Percentiles rank a stretch among this genome's conserved stretches.
These are phyloP conservation scores for Ilex asprella DNA, from an alignment of 257 asterid genomes.

Conservation along the genomic window DNA sequence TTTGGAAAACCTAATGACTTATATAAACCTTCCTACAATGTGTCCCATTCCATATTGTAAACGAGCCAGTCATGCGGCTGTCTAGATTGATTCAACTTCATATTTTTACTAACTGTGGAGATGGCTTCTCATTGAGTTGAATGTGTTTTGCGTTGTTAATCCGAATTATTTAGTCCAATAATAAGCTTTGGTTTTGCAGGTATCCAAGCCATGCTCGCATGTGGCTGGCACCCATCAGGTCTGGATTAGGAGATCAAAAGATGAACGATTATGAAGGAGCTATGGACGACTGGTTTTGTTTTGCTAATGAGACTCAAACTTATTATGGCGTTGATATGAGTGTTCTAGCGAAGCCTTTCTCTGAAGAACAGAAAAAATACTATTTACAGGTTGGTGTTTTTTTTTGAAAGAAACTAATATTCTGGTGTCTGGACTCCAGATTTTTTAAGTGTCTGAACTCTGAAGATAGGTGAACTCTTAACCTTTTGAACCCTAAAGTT, in stretches of 20 bases:
- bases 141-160: too few species aligned
- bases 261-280: slow-evolving; percentile 52
- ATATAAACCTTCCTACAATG: too few species aligned
- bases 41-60: too few species aligned
- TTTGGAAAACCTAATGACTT: too few species aligned
- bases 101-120: too few species aligned
- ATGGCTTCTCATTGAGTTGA: too few species aligned
- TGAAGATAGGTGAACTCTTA: too few species aligned
- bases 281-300: slow-evolving; percentile 68
- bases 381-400: slow-evolving; percentile 63
- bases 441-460: too few species aligned
- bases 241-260: slow-evolving; percentile 68
- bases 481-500: too few species aligned
- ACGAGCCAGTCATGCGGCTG: too few species aligned
- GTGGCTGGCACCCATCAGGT: slow-evolving; percentile 85
- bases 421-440: too few species aligned
- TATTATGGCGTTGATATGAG: slow-evolving; percentile 89
- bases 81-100: neutral
- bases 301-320: slow-evolving; percentile 52
- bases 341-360: slow-evolving; percentile 62
- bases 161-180: too few species aligned
- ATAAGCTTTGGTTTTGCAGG: slow-evolving; percentile 40
- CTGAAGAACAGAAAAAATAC: slow-evolving; percentile 67
- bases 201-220: slow-evolving; percentile 98
- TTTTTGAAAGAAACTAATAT: neutral